Percentiles rank a stretch among this genome's conserved stretches.
These are phyloP conservation scores for Cornus controversa DNA, from an alignment of 148 eudicot genomes.

Conservation along the genomic window DNA sequence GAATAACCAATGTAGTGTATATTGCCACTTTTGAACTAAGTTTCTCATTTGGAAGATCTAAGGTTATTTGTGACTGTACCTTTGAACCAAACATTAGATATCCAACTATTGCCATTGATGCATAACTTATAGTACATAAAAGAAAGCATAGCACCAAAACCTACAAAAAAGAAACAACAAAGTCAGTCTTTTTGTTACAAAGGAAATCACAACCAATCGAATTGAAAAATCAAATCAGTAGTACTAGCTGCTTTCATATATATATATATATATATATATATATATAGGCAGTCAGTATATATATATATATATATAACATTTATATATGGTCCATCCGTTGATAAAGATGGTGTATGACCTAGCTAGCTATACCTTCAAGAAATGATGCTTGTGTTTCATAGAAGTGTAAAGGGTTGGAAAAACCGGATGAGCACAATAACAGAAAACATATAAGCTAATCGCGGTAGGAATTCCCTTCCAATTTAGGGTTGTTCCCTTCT, in stretches of 20 bases:
- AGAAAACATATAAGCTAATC: constrained; percentile 34
- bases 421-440: constrained; percentile 44
- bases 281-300: too few relatives aligned
- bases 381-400: constrained; percentile 30
- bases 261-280: too few relatives aligned
- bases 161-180: constrained; percentile 9
- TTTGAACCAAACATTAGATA: constrained; percentile 52
- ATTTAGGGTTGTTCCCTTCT: constrained; percentile 22
- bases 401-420: constrained; percentile 40
- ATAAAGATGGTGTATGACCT: too few relatives aligned
- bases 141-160: constrained; percentile 39
- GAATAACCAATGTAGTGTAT: constrained; percentile 44
- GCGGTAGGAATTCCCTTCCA: constrained; percentile 28
- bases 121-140: constrained; percentile 28
- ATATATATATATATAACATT: too few relatives aligned
- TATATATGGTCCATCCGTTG: too few relatives aligned
- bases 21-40: constrained; percentile 41
- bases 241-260: too few relatives aligned
- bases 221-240: too few relatives aligned
- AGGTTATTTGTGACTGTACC: constrained; percentile 41
- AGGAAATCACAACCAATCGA: too few relatives aligned
- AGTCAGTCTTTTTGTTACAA: background rate
- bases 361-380: constrained; percentile 24
- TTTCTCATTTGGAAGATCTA: constrained; percentile 39
- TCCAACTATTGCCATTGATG: constrained; percentile 44